Evolutionary conservation across 2,329 filamentous ascomycete species (phyloP).

Genomic region (Gaeumannomyces sp.): DNA sequence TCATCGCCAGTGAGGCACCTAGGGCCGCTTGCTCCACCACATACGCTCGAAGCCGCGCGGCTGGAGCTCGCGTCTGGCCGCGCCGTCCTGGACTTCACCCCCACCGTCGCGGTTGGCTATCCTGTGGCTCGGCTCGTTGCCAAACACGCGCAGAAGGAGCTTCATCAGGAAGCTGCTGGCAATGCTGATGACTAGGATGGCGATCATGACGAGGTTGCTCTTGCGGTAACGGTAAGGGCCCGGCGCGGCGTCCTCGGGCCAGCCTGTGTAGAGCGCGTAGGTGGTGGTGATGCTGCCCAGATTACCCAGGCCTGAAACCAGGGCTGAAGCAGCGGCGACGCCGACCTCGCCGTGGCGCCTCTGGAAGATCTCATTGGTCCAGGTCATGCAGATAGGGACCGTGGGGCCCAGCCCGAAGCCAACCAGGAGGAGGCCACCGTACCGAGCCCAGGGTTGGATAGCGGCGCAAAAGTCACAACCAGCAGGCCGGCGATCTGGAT

Average conservation of each 20-base stretch:
- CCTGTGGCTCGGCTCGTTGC: constrained; percentile 45
- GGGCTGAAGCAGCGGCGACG: constrained; percentile 75
- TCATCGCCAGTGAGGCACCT: not conserved
- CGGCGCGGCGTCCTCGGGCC: constrained; percentile 66
- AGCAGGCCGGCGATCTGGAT: constrained; percentile 80
- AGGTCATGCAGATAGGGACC: constrained; percentile 89
- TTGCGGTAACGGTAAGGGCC: constrained; percentile 69
- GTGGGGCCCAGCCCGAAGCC: constrained; percentile 87
- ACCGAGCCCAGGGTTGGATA: constrained; percentile 69
- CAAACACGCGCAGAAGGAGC: constrained; percentile 53
- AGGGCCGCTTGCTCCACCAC: constrained; percentile 13
- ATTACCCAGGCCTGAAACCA: constrained; percentile 84
- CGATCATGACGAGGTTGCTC: constrained; percentile 85
- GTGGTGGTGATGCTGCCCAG: constrained; percentile 81
- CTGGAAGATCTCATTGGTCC: constrained; percentile 89
- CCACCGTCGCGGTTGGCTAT: constrained; percentile 28
- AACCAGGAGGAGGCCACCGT: constrained; percentile 82
- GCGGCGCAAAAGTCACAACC: constrained; percentile 64
- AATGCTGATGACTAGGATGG: constrained; percentile 74
- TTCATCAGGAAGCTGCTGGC: constrained; percentile 65
- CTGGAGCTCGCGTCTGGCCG: constrained; percentile 49
- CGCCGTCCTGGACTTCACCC: constrained; percentile 51
- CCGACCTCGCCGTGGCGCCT: constrained; percentile 83
- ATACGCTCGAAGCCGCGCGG: constrained; percentile 52
- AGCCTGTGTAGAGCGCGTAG: constrained; percentile 83